Base-by-base conservation (phyloP, 148 eudicot genomes). In the Fallopia convolvulus region DNA sequence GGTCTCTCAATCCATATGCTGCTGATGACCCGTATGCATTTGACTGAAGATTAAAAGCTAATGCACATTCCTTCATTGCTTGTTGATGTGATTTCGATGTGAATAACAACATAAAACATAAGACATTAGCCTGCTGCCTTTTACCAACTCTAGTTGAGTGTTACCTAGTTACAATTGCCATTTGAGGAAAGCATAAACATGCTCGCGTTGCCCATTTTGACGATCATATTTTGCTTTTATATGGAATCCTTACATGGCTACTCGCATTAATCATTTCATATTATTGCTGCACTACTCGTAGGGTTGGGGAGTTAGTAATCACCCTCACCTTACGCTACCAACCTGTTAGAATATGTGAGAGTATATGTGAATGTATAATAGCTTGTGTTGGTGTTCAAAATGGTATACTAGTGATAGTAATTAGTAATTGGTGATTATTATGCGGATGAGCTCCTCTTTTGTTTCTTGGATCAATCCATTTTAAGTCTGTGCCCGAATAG, bases 11-110 rank as follows among this genome's bases (percentile, higher is more conserved):
- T 90, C 99, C 99, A 78, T 95, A 95, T 84, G 70, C 13, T 83
- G 72, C 36, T 36, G 98, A 93, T 78, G 99, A 95, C 82, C 99
- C 99, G 58, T 95, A 95, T 83, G 94, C 94, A 74, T 95, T 95
- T 76, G 99, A 89, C 77, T 95, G 86, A 88, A 87, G 93, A 93
- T 95, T 21, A 42, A 46, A 68, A 39, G 70, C 72, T 68, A 68
- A 58, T 58, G 9, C 65, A 52, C 65, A 1, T 20, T 58, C 8
- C 26, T 58, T 58, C 65, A 55, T 55, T 36, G 39, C 39, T 15
- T 52, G 56, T 20, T 15, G 56, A 14, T 8, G 30, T 58, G 65
- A 58, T 58, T 20, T 58, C 30, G 32, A 23, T 58, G 30, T 58
- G 66, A 58, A 58, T 58, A 13, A 9, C 23, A 58, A 8, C 30